Evolutionary conservation across 2,329 filamentous ascomycete species (phyloP).

Genomic region (Didymella arachidicola): DNA sequence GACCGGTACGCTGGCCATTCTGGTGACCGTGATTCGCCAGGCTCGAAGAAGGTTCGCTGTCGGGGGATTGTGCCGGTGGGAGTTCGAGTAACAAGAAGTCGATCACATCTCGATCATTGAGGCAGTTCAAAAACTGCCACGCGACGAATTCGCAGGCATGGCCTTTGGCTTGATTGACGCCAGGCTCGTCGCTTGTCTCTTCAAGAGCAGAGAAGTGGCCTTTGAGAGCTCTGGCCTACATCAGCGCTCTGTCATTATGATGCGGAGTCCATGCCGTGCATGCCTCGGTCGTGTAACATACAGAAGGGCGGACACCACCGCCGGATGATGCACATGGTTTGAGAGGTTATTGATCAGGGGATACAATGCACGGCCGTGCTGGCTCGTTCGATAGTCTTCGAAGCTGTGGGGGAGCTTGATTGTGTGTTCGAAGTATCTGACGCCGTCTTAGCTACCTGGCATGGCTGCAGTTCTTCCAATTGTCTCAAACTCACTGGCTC

Average conservation of each 20-base stretch:
- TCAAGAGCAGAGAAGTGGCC: slow-evolving; percentile 75
- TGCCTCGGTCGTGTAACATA: slow-evolving; percentile 54
- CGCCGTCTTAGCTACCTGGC: slow-evolving; percentile 25
- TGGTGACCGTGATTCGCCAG: slow-evolving; percentile 10
- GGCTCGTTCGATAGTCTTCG: slow-evolving; percentile 74
- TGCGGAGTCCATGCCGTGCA: not conserved
- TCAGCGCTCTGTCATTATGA: slow-evolving; percentile 22
- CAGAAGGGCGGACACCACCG: slow-evolving; percentile 76
- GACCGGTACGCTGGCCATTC: slow-evolving; percentile 23
- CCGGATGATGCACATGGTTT: slow-evolving; percentile 69
- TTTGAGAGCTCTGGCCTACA: slow-evolving; percentile 67
- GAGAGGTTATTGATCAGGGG: slow-evolving; percentile 71
- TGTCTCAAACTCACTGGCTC: slow-evolving; percentile 50
- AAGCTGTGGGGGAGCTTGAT: slow-evolving; percentile 73
- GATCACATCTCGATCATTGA: slow-evolving; percentile 76
- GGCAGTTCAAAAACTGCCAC: slow-evolving; percentile 75
- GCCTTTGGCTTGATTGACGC: slow-evolving; percentile 72
- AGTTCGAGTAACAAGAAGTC: slow-evolving; percentile 79
- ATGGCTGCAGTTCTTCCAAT: slow-evolving; percentile 5
- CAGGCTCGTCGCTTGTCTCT: slow-evolving; percentile 64
- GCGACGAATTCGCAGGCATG: slow-evolving; percentile 82
- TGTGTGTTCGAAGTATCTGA: slow-evolving; percentile 59
- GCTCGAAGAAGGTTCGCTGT: slow-evolving; percentile 23
- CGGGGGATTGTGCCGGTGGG: slow-evolving; percentile 51
- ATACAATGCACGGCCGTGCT: slow-evolving; percentile 64